phyloP scores from a whole-genome alignment of 1,284 basidiomycete genomes.

The Ustilago hordei region DNA sequence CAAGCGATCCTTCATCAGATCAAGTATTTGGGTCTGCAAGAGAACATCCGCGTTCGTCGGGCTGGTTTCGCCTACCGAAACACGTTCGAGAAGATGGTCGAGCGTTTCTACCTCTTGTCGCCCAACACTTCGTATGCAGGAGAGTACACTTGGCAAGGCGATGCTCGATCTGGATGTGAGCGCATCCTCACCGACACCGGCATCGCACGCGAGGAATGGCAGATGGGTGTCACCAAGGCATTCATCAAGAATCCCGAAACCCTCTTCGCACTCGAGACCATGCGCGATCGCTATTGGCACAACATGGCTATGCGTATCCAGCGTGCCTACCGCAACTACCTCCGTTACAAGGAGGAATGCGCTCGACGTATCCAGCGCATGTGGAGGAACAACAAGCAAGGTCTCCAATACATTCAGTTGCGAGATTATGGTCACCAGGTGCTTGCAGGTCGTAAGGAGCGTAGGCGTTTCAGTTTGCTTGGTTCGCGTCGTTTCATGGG shows the following conservation, averaged over 20 bases:
- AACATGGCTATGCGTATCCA: slow-evolving; percentile 99
- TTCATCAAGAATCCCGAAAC: slow-evolving; percentile 99
- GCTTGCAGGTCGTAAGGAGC: slow-evolving; percentile 90
- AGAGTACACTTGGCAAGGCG: slow-evolving; percentile 96
- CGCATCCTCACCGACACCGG: slow-evolving; percentile 93
- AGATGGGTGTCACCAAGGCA: slow-evolving; percentile 98
- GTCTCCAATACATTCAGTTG: slow-evolving; percentile 85
- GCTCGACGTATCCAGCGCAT: slow-evolving; percentile 95
- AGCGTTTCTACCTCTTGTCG: slow-evolving; percentile 90
- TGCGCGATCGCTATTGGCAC: slow-evolving; percentile 99
- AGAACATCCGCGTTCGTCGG: slow-evolving; percentile 96
- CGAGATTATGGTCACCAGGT: slow-evolving; percentile 95
- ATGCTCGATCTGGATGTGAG: slow-evolving; percentile 90
- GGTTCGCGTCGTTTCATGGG: slow-evolving; percentile 96
- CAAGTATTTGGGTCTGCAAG: slow-evolving; percentile 98
- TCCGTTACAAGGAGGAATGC: slow-evolving; percentile 94
- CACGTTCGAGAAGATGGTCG: slow-evolving; percentile 97
- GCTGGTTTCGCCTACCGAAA: slow-evolving; percentile 98
- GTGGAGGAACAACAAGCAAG: slow-evolving; percentile 98
- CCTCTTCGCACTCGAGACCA: slow-evolving; percentile 96
- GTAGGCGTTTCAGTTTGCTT: slow-evolving; percentile 90
- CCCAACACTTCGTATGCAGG: slow-evolving; percentile 96
- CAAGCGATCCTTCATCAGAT: slow-evolving; percentile 98
- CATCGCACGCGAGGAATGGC: slow-evolving; percentile 97
- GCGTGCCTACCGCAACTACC: slow-evolving; percentile 93